Conservation (phyloP, 2,329 filamentous ascomycete species). For the Chaetothyriales sp. region DNA sequence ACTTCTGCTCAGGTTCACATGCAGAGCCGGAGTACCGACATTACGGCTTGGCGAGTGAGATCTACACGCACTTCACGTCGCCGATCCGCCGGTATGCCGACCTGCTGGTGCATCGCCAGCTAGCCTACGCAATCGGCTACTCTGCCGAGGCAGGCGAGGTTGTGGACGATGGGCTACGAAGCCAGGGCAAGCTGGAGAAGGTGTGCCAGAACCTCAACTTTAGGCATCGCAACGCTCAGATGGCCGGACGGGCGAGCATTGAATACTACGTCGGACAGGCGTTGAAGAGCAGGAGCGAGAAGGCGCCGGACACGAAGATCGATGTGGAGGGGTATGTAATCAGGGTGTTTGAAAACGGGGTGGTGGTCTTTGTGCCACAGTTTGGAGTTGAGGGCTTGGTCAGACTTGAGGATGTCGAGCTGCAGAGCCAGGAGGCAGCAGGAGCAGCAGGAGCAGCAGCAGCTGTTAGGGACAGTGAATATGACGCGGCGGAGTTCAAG, state of each 20-base stretch:
- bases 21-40: constrained; percentile 89
- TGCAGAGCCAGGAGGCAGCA: constrained; percentile 20
- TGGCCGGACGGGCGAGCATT: constrained; percentile 83
- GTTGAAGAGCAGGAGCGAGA: constrained; percentile 54
- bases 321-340: constrained; percentile 92
- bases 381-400: constrained; percentile 94
- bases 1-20: constrained; percentile 90
- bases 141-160: constrained; percentile 42
- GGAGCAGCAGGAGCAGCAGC: constrained; percentile 18
- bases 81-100: constrained; percentile 97
- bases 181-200: constrained; percentile 69
- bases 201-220: constrained; percentile 98
- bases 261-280: constrained; percentile 98
- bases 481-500: constrained; percentile 73
- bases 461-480: constrained; percentile 53
- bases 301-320: constrained; percentile 29
- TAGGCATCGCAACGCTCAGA: constrained; percentile 89
- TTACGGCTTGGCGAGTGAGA: constrained; percentile 88
- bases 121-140: constrained; percentile 90
- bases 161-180: constrained; percentile 66
- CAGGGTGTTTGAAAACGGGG: constrained; percentile 93
- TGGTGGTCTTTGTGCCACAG: constrained; percentile 86
- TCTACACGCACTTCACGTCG: constrained; percentile 97
- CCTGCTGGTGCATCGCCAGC: constrained; percentile 80
- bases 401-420: constrained; percentile 58